These are phyloP conservation scores for Entophlyctis luteolus DNA, from an alignment of 192 early-diverging fungal species.

Conservation along the genomic window DNA sequence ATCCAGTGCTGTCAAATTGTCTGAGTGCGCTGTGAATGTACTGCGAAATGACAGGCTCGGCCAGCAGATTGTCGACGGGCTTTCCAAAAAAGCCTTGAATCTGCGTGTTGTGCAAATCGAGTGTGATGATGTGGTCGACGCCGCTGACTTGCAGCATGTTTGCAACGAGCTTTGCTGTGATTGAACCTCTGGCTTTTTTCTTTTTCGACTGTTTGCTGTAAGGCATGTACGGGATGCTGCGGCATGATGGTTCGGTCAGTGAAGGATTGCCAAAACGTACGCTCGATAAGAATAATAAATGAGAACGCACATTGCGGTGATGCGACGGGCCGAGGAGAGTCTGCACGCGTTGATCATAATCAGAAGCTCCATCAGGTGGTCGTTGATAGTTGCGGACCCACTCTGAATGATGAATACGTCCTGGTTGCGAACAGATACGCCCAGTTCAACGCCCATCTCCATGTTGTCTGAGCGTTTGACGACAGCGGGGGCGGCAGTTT, in stretches of 20 bases:
- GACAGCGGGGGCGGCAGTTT: slow-evolving; percentile 65
- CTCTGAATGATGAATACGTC: slow-evolving; percentile 97
- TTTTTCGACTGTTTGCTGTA: slow-evolving; percentile 98
- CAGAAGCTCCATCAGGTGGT: slow-evolving; percentile 93
- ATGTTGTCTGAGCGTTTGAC: slow-evolving; percentile 79
- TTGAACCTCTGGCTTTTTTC: slow-evolving; percentile 93
- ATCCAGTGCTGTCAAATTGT: slow-evolving; percentile 54
- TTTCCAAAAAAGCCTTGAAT: slow-evolving; percentile 95
- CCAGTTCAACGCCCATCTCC: slow-evolving; percentile 90
- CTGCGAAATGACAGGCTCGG: slow-evolving; percentile 82
- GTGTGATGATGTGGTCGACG: slow-evolving; percentile 96
- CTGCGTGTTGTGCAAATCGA: slow-evolving; percentile 92
- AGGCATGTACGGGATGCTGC: slow-evolving; percentile 88
- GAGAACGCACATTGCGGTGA: slow-evolving; percentile 83
- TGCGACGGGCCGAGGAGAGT: slow-evolving; percentile 82
- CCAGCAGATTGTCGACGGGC: slow-evolving; percentile 91
- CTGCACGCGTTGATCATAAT: slow-evolving; percentile 97
- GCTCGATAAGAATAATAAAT: too few relatives aligned
- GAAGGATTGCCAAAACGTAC: neutral
- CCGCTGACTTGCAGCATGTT: slow-evolving; percentile 92
- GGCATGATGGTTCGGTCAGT: neutral
- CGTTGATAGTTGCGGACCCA: slow-evolving; percentile 66
- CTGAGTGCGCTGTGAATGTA: slow-evolving; percentile 69
- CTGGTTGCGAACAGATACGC: slow-evolving; percentile 90
- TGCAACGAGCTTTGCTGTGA: slow-evolving; percentile 93